A percentile compares a stretch with the other conserved stretches of the same genome.
These are phyloP conservation scores for Phyllosticta capitalensis DNA, from an alignment of 2,329 filamentous ascomycete species.

Conservation along the genomic window DNA sequence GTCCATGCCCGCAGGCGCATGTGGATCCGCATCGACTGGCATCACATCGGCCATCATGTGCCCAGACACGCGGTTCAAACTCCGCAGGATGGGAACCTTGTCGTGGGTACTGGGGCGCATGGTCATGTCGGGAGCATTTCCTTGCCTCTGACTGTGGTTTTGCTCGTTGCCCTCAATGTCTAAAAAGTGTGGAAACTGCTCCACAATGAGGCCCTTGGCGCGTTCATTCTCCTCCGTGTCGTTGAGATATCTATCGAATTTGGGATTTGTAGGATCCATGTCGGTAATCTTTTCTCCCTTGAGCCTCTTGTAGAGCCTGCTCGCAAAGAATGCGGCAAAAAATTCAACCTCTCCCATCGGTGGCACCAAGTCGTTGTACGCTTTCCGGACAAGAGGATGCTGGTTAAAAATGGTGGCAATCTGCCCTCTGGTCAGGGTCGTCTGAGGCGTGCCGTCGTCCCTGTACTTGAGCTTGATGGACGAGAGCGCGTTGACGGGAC, in stretches of 20 bases:
- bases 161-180: slow-evolving; percentile 92
- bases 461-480: slow-evolving; percentile 73
- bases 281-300: slow-evolving; percentile 81
- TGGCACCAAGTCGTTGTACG: slow-evolving; percentile 82
- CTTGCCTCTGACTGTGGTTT: slow-evolving; percentile 77
- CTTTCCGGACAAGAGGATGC: slow-evolving; percentile 78
- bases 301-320: slow-evolving; percentile 79
- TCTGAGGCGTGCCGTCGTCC: slow-evolving; percentile 53
- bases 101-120: slow-evolving; percentile 69
- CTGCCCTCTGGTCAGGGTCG: slow-evolving; percentile 69
- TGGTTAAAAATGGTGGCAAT: slow-evolving; percentile 88
- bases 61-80: slow-evolving; percentile 81
- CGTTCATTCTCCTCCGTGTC: slow-evolving; percentile 51
- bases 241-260: slow-evolving; percentile 80
- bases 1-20: slow-evolving; percentile 56
- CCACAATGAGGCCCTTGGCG: slow-evolving; percentile 38
- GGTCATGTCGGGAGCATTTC: slow-evolving; percentile 80
- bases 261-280: slow-evolving; percentile 62
- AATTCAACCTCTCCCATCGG: slow-evolving; percentile 61
- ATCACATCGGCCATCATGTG: slow-evolving; percentile 87
- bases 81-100: slow-evolving; percentile 81
- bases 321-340: slow-evolving; percentile 91
- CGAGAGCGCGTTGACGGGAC: slow-evolving; percentile 88
- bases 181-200: slow-evolving; percentile 77
- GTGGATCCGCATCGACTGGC: slow-evolving; percentile 62